Conservation (phyloP, 495 filamentous ascomycete species). For the Niebla homalea region DNA sequence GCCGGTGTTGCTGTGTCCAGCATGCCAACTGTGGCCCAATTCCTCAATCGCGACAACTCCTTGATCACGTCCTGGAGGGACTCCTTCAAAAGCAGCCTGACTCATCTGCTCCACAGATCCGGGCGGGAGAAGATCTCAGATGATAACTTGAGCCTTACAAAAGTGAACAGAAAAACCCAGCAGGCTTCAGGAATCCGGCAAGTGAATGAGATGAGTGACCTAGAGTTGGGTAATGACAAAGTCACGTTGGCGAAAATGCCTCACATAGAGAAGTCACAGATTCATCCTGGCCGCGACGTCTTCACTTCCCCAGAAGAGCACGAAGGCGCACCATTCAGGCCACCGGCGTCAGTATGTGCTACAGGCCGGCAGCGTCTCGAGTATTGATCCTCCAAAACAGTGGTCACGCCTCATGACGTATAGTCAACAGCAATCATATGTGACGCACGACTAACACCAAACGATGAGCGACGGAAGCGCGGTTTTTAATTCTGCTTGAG, state of each 20-base stretch:
- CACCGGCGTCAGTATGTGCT: background rate
- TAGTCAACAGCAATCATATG: too few relatives aligned
- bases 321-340: background rate
- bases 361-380: too few relatives aligned
- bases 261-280: background rate
- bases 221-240: background rate
- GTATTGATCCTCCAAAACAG: too few relatives aligned
- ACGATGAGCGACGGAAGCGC: too few relatives aligned
- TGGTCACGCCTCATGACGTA: too few relatives aligned
- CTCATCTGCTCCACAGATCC: background rate
- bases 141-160: background rate
- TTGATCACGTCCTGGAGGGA: background rate
- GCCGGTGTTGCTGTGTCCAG: constrained; percentile 9
- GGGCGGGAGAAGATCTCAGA: background rate
- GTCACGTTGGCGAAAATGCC: background rate
- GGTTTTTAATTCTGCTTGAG: too few relatives aligned
- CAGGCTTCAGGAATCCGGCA: background rate
- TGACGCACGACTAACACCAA: too few relatives aligned
- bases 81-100: constrained; percentile 1
- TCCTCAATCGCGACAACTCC: constrained; percentile 7
- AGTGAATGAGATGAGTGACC: background rate
- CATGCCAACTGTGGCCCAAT: constrained; percentile 10
- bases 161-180: background rate
- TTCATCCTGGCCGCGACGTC: background rate
- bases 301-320: background rate